Percentiles rank a stretch among this genome's conserved stretches.
These are phyloP conservation scores for Serendipita sp. DNA, from an alignment of 768 basidiomycete genomes.

Conservation along the genomic window DNA sequence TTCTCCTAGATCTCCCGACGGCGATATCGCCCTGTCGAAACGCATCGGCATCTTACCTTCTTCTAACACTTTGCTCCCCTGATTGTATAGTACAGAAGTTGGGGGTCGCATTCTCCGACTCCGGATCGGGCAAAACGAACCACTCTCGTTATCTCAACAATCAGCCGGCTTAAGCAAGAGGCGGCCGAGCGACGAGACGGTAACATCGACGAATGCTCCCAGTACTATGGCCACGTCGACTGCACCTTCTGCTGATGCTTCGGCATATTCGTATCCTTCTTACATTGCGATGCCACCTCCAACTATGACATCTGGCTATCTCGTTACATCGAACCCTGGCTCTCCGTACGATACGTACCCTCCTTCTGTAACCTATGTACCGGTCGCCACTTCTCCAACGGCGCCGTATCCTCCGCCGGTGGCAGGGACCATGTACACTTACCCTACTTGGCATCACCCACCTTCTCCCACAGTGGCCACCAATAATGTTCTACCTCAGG, in stretches of 20 bases:
- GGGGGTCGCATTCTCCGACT: background rate
- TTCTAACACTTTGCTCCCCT: background rate
- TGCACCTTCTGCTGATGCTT: background rate
- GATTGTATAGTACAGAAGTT: background rate
- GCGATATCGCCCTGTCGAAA: background rate
- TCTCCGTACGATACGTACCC: slow-evolving; percentile 1
- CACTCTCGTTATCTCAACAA: background rate
- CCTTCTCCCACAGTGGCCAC: background rate
- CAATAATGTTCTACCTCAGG: background rate
- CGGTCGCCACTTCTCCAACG: background rate
- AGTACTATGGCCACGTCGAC: background rate
- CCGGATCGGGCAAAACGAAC: background rate
- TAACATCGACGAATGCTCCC: background rate
- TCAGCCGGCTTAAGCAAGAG: background rate
- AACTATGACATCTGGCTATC: background rate
- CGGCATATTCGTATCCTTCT: background rate
- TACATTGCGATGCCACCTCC: slow-evolving; percentile 3
- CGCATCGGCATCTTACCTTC: background rate
- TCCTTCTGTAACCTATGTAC: background rate
- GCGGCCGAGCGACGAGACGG: background rate
- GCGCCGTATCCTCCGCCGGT: background rate
- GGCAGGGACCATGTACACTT: background rate
- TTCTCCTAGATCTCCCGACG: background rate
- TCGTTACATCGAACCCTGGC: background rate
- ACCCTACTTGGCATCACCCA: slow-evolving; percentile 4